Evolutionary conservation across 1,284 basidiomycete species (phyloP).

Genomic region (Boletus holoroseus): DNA sequence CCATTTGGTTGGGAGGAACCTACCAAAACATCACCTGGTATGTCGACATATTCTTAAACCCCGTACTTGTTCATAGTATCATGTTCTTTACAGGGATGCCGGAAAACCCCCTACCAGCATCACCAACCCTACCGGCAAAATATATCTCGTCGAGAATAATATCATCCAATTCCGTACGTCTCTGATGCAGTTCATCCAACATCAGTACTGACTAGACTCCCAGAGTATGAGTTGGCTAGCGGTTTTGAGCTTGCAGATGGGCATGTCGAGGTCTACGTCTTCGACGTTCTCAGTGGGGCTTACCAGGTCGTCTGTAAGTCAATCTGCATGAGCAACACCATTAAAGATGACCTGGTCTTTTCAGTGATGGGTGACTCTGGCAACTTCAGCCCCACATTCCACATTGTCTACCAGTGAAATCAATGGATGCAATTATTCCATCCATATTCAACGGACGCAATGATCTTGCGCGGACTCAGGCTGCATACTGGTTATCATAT

Average conservation of each 20-base stretch:
- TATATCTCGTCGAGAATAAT: conserved; percentile 32
- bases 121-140: conserved; percentile 35
- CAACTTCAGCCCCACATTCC: conserved; percentile 35
- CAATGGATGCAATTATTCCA: not conserved
- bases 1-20: conserved; percentile 34
- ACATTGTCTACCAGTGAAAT: conserved; percentile 24
- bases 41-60: conserved; percentile 3
- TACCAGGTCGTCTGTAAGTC: conserved; percentile 40
- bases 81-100: conserved; percentile 32
- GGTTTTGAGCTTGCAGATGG: conserved; percentile 35
- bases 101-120: conserved; percentile 31
- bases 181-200: not conserved
- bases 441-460: not conserved
- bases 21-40: conserved; percentile 37
- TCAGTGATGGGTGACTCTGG: conserved; percentile 39
- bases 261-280: conserved; percentile 31
- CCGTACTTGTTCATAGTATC: not conserved
- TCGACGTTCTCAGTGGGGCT: conserved; percentile 29
- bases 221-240: conserved; percentile 20
- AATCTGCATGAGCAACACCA: not conserved
- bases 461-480: not conserved
- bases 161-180: conserved; percentile 32
- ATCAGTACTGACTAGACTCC: not conserved
- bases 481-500: too few relatives aligned
- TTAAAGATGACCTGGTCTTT: not conserved